These are phyloP conservation scores for Penicillium herquei DNA, from an alignment of 495 filamentous ascomycete species.

Conservation along the genomic window DNA sequence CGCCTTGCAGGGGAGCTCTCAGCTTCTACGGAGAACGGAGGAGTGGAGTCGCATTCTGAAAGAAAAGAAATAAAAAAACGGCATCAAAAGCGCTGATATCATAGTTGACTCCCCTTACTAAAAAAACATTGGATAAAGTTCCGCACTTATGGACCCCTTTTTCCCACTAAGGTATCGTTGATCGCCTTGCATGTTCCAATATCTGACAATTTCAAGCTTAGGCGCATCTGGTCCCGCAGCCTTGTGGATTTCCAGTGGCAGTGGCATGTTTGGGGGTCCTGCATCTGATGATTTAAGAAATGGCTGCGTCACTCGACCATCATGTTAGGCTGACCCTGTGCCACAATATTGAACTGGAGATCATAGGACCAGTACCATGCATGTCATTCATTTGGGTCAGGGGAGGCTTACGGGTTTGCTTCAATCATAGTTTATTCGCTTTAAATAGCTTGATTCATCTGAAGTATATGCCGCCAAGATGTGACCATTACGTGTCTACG, in stretches of 20 bases:
- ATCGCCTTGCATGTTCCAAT: slow-evolving; percentile 13
- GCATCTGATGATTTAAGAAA: not conserved
- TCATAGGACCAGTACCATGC: not conserved
- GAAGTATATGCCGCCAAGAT: slow-evolving; percentile 3
- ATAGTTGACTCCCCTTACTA: not conserved
- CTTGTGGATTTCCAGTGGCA: not conserved
- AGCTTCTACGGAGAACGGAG: slow-evolving; percentile 6
- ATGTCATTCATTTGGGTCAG: slow-evolving; percentile 1
- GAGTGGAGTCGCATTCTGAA: slow-evolving; percentile 16
- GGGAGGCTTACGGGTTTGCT: not conserved
- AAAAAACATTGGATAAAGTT: slow-evolving; percentile 9
- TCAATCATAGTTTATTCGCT: not conserved
- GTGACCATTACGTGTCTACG: slow-evolving; percentile 1
- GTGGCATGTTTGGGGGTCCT: not conserved
- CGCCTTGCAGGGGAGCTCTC: slow-evolving; percentile 25
- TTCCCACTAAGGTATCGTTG: slow-evolving; percentile 1
- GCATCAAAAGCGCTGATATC: slow-evolving; percentile 13
- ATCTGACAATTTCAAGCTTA: slow-evolving; percentile 11
- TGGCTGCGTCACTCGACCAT: not conserved
- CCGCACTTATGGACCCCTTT: slow-evolving; percentile 7
- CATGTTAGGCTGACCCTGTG: not conserved
- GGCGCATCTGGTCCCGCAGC: not conserved
- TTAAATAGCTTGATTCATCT: not conserved
- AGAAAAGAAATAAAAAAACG: not conserved
- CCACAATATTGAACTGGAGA: not conserved